Conservation (phyloP, 1,284 basidiomycete species). For the Cryptococcus sp. region DNA sequence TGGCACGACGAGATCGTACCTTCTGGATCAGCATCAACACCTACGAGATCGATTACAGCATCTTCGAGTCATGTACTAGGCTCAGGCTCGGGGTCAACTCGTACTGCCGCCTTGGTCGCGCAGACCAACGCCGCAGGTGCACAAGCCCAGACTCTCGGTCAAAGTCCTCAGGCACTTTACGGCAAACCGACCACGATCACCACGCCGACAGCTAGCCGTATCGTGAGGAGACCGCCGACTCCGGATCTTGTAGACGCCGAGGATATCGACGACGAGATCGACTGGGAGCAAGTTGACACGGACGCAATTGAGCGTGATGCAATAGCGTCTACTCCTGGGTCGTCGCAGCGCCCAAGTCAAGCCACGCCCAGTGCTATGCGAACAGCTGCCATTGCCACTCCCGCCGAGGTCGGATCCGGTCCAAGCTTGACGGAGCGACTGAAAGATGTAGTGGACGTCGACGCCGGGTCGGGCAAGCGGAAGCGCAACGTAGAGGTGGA, state of each 20-base stretch:
- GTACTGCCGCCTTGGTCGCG: constrained; percentile 8
- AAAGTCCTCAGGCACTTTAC: constrained; percentile 12
- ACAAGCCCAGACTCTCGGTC: constrained; percentile 10
- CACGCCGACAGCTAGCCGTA: not conserved
- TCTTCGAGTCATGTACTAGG: not conserved
- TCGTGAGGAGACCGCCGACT: not conserved
- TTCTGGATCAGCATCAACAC: not conserved
- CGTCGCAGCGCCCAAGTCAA: constrained; percentile 17
- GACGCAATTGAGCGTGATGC: constrained; percentile 41
- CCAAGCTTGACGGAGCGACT: constrained; percentile 18
- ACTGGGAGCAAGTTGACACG: constrained; percentile 42
- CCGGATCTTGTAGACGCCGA: constrained; percentile 3
- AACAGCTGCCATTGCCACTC: not conserved
- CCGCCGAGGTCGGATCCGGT: not conserved
- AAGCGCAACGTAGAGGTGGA: constrained; percentile 20
- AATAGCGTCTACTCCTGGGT: constrained; percentile 29
- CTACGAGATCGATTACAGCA: not conserved
- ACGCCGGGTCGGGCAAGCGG: constrained; percentile 24
- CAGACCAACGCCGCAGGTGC: constrained; percentile 4
- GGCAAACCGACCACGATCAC: constrained; percentile 5
- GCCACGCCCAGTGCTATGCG: not conserved
- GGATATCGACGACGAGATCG: constrained; percentile 33
- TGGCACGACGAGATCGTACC: constrained; percentile 42
- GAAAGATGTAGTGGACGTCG: constrained; percentile 14
- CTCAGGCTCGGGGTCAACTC: constrained; percentile 4